Percentiles rank a stretch among this genome's conserved stretches.
phyloP scores from a whole-genome alignment of 2,329 filamentous ascomycete genomes.

The Chrysosporium keratinophilum region DNA sequence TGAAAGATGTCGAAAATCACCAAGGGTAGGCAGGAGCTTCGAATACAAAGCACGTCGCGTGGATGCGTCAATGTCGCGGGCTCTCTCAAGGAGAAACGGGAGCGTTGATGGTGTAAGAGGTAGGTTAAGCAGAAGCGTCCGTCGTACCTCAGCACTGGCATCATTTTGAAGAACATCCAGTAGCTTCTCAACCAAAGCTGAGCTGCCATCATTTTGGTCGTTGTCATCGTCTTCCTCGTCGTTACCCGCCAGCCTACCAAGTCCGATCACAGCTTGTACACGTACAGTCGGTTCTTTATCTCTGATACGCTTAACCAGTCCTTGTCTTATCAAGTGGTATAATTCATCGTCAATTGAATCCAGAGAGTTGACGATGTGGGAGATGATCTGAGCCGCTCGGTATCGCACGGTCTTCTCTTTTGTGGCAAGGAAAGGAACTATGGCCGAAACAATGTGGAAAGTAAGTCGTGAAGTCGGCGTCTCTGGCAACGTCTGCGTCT shows the following conservation, averaged over 20 bases:
- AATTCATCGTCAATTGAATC: conserved; percentile 86
- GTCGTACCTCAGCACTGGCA: conserved; percentile 82
- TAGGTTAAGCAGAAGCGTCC: conserved; percentile 81
- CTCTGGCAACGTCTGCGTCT: conserved; percentile 62
- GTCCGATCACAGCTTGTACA: conserved; percentile 79
- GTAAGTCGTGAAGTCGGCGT: conserved; percentile 76
- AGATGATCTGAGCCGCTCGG: conserved; percentile 77
- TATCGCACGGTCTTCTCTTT: conserved; percentile 93
- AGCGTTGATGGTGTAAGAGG: conserved; percentile 73
- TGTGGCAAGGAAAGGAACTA: conserved; percentile 65
- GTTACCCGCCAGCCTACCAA: conserved; percentile 74
- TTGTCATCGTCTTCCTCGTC: conserved; percentile 58
- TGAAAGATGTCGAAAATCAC: conserved; percentile 88
- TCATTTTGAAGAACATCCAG: conserved; percentile 87
- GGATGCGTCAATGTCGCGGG: conserved; percentile 73
- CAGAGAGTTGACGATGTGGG: conserved; percentile 84
- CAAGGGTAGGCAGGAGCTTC: conserved; percentile 71
- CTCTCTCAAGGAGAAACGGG: conserved; percentile 78
- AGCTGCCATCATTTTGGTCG: conserved; percentile 53
- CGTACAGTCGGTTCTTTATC: conserved; percentile 92
- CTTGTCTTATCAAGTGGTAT: conserved; percentile 70
- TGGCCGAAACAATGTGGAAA: conserved; percentile 58
- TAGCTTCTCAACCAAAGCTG: conserved; percentile 68
- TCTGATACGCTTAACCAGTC: conserved; percentile 71
- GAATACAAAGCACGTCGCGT: conserved; percentile 82